Base-by-base conservation (phyloP, 495 filamentous ascomycete genomes). In the Trichoderma asperelloides region DNA sequence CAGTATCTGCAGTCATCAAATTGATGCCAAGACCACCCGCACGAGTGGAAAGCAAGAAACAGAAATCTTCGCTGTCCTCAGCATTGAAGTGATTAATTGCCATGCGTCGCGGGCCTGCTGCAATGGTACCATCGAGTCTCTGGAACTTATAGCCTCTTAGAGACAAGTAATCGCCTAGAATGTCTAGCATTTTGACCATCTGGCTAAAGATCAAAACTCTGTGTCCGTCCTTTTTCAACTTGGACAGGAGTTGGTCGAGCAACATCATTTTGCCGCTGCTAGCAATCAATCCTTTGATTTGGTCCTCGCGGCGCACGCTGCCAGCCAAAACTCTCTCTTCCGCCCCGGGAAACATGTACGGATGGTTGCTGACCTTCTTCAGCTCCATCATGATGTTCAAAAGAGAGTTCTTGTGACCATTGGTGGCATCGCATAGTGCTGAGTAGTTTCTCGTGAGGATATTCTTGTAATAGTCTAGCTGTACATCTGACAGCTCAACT, bases 221-320 rank as follows among this genome's bases (percentile, higher is more conserved):
- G 74, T 99, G 95, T 64, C 90, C 90, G 70, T 99, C 94, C 66
- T 86, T 86, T 76, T 88, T 96, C 62, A 98, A 79, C 78, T 98
- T 99, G 7, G 88, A 87, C 33, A 99, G 84, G 33, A 99, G 86
- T 72, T 91, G 91, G 69, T 99, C 94, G 15, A 99, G 86, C 62
- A 99, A 84, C 89, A 98, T 97, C 94, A 99, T 96, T 78, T 99
- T 99, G 67, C 95, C 95, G 75, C 96, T 98, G 71, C 91, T 96
- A 15, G 91, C 93, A 71, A 99, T 96, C 68, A 98, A 85, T 51
- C 88, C 89, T 73, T 94, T 90, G 70, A 98, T 83, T 62, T 91
- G 85, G 74, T 98, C 95, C 72, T 97, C 93, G 18, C 91, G 89
- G 13, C 89, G 86, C 30, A 82, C 82, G 73, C 87, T 89, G 12